Evolutionary conservation across 306 rosid genomes (phyloP).

Genomic region (Trichosanthes truncata): DNA sequence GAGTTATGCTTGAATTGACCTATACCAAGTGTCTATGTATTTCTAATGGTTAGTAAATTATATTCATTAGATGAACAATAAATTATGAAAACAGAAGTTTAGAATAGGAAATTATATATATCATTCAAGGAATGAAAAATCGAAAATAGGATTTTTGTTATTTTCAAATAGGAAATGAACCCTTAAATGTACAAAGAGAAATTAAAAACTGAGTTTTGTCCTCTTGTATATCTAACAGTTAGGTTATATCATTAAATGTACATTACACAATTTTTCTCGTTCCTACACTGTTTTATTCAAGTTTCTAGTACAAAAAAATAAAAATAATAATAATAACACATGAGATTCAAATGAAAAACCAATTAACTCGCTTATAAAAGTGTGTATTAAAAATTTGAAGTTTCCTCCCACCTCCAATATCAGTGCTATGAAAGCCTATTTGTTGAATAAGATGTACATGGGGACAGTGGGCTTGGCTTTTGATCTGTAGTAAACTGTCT

Average conservation of each 20-base stretch:
- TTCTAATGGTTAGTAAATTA: too few relatives aligned
- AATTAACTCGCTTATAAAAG: not conserved
- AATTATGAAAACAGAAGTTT: too few relatives aligned
- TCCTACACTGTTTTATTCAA: not conserved
- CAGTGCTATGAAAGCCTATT: not conserved
- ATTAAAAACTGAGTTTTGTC: not conserved
- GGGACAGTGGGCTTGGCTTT: conserved; percentile 58
- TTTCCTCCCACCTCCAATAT: not conserved
- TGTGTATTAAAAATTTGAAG: not conserved
- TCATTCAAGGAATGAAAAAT: too few relatives aligned
- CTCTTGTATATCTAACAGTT: not conserved
- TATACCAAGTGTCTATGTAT: too few relatives aligned
- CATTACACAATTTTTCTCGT: not conserved
- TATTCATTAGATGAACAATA: too few relatives aligned
- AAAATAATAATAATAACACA: not conserved
- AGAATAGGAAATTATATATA: too few relatives aligned
- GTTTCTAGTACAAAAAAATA: not conserved
- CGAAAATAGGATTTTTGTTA: too few relatives aligned
- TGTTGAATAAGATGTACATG: conserved; percentile 34
- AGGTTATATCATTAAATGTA: not conserved
- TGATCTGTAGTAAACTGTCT: conserved; percentile 48
- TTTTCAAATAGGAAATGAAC: too few relatives aligned
- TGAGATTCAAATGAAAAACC: not conserved
- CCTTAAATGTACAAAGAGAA: too few relatives aligned
- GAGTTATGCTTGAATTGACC: too few relatives aligned